These are phyloP conservation scores for Leccinellum rugosiceps DNA, from an alignment of 768 basidiomycete species.

Conservation along the genomic window DNA sequence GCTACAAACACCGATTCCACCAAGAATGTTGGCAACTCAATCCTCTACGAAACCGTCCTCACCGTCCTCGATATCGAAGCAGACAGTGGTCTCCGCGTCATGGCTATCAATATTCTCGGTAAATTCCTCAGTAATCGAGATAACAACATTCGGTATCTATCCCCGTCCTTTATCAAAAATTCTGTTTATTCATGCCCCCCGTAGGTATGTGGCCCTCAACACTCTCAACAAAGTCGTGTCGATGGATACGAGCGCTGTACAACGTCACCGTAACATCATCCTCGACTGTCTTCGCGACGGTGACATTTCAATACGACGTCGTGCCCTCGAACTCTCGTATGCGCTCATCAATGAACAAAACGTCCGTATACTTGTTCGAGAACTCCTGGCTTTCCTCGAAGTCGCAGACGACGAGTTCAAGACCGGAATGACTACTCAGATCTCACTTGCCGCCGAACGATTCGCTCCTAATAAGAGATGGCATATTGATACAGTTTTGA, in stretches of 20 bases:
- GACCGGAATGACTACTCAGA: conserved; percentile 95
- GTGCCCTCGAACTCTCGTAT: conserved; percentile 95
- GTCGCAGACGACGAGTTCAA: conserved; percentile 99
- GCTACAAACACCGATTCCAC: conserved; percentile 98
- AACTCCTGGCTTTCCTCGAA: conserved; percentile 93
- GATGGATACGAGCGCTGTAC: conserved; percentile 97
- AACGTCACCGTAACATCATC: conserved; percentile 96
- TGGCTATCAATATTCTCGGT: conserved; percentile 99
- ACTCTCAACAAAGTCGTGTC: conserved; percentile 97
- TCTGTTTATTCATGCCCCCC: conserved; percentile 1
- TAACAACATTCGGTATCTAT: conserved; percentile 90
- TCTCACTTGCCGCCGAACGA: conserved; percentile 90
- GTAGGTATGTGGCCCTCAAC: conserved; percentile 94
- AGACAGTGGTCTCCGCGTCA: conserved; percentile 90
- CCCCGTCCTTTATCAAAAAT: not conserved
- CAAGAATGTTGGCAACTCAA: conserved; percentile 98
- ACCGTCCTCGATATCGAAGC: conserved; percentile 97
- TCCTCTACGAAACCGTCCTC: conserved; percentile 95
- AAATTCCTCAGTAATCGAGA: conserved; percentile 97
- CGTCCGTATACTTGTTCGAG: conserved; percentile 87
- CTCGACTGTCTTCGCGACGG: conserved; percentile 99
- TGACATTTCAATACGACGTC: conserved; percentile 95
- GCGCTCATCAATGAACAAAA: conserved; percentile 95
- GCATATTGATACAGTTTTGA: conserved; percentile 97
- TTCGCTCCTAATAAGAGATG: conserved; percentile 98